Percentiles rank a stretch among this genome's conserved stretches.
phyloP scores from a whole-genome alignment of 2,329 filamentous ascomycete species.

The Nigrospora osmanthi region DNA sequence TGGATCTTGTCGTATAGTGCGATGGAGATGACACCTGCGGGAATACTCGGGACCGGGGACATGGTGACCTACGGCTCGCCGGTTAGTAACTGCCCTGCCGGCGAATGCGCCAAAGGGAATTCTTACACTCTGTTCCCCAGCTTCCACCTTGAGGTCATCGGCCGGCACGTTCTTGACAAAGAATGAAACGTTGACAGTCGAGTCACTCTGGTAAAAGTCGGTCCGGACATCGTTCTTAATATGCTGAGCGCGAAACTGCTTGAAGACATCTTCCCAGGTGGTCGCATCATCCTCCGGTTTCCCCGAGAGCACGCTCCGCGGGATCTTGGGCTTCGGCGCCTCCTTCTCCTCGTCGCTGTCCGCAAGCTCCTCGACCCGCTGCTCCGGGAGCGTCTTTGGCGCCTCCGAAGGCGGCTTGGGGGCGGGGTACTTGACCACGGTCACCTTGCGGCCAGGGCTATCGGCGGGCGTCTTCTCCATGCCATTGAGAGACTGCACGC shows the following conservation, averaged over 20 bases:
- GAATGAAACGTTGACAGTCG: conserved; percentile 25
- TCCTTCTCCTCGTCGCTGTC: conserved; percentile 1
- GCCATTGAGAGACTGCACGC: conserved; percentile 36
- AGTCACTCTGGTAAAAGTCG: conserved; percentile 33
- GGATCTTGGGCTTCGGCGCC: not conserved
- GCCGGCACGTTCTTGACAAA: conserved; percentile 34
- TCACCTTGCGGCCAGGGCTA: conserved; percentile 38
- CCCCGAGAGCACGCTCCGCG: not conserved
- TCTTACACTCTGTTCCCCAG: conserved; percentile 11
- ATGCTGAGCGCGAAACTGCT: conserved; percentile 9
- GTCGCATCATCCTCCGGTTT: not conserved
- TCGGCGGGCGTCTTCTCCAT: conserved; percentile 36
- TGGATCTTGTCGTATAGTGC: conserved; percentile 61
- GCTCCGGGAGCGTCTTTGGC: not conserved
- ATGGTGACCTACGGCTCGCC: conserved; percentile 8
- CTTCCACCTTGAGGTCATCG: conserved; percentile 29
- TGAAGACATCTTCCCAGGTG: conserved; percentile 13
- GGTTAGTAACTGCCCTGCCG: too few species aligned
- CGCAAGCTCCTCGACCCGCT: not conserved
- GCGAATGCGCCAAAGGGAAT: too few species aligned
- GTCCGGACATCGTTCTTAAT: conserved; percentile 24
- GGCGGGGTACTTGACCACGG: conserved; percentile 25
- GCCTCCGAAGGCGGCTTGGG: conserved; percentile 2
- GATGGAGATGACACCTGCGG: conserved; percentile 45
- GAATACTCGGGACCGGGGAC: conserved; percentile 40